Conservation (phyloP, 176 grass and related monocot species). For the Elaeis guineensis region DNA sequence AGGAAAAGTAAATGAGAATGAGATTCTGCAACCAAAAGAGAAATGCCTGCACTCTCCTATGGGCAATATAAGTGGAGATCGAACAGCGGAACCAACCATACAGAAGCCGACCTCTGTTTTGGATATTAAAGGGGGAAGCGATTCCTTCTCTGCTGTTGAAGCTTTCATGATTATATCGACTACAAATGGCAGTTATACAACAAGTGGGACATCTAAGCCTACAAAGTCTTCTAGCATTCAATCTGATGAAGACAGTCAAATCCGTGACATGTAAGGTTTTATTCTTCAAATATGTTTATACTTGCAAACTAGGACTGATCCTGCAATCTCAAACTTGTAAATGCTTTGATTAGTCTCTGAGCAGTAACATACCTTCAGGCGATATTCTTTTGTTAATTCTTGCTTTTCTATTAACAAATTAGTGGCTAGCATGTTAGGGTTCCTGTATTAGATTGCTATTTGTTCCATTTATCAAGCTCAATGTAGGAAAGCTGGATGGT, state of each 20-base stretch:
- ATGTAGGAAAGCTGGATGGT: too few species aligned
- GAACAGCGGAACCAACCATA: constrained; percentile 26
- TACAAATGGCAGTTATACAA: constrained; percentile 26
- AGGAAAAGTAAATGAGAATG: constrained; percentile 26
- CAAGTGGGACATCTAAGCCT: constrained; percentile 28
- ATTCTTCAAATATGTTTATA: too few species aligned
- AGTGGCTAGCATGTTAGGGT: too few species aligned
- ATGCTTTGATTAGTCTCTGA: too few species aligned
- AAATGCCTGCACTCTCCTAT: constrained; percentile 10
- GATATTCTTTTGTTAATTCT: too few species aligned
- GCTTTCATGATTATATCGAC: constrained; percentile 26
- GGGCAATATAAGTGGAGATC: constrained; percentile 25
- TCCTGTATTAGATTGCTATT: too few species aligned
- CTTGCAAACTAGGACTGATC: too few species aligned
- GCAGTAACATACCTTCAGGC: too few species aligned
- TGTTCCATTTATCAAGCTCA: too few species aligned
- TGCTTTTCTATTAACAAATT: too few species aligned
- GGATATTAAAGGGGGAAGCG: constrained; percentile 9
- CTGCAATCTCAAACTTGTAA: too few species aligned
- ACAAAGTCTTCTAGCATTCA: constrained; percentile 35
- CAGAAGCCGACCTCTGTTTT: constrained; percentile 14
- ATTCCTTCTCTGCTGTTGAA: constrained; percentile 24
- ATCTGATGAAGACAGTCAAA: constrained; percentile 20
- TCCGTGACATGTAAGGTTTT: constrained; percentile 47
- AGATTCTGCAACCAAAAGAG: constrained; percentile 13